A percentile compares a stretch with the other conserved stretches of the same genome.
phyloP scores from a whole-genome alignment of 768 basidiomycete genomes.

The Psilocybe sp. region DNA sequence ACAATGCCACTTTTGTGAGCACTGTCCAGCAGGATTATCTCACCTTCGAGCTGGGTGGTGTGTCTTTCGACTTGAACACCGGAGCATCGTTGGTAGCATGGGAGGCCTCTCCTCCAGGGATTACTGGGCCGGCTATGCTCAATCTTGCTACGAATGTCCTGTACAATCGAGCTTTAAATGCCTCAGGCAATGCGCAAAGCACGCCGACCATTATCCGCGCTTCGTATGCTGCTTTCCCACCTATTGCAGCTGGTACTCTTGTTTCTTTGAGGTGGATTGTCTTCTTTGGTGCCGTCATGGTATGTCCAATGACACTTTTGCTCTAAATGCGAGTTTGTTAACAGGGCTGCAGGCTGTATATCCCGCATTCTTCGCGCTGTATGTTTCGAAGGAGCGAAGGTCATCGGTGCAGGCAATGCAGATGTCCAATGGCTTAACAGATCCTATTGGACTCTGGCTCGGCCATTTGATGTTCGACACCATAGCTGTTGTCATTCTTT shows the following conservation, averaged over 20 bases:
- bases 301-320: slow-evolving; percentile 22
- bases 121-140: slow-evolving; percentile 57
- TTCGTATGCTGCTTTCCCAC: slow-evolving; percentile 57
- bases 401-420: slow-evolving; percentile 82
- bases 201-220: slow-evolving; percentile 54
- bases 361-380: slow-evolving; percentile 80
- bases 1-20: slow-evolving; percentile 60
- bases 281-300: slow-evolving; percentile 75
- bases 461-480: slow-evolving; percentile 78
- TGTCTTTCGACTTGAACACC: slow-evolving; percentile 55
- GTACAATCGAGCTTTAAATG: slow-evolving; percentile 60
- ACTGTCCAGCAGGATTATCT: slow-evolving; percentile 48
- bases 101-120: slow-evolving; percentile 62
- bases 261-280: slow-evolving; percentile 69
- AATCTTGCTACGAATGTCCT: slow-evolving; percentile 69
- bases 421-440: slow-evolving; percentile 68
- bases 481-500: slow-evolving; percentile 52
- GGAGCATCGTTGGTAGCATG: slow-evolving; percentile 63
- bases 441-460: slow-evolving; percentile 72
- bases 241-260: slow-evolving; percentile 51
- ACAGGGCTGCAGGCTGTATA: slow-evolving; percentile 55
- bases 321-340: neutral
- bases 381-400: slow-evolving; percentile 70
- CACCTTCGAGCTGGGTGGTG: slow-evolving; percentile 62
- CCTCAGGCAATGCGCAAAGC: slow-evolving; percentile 33